Conservation (phyloP, 768 basidiomycete species). For the Leccinum truebloodii region DNA sequence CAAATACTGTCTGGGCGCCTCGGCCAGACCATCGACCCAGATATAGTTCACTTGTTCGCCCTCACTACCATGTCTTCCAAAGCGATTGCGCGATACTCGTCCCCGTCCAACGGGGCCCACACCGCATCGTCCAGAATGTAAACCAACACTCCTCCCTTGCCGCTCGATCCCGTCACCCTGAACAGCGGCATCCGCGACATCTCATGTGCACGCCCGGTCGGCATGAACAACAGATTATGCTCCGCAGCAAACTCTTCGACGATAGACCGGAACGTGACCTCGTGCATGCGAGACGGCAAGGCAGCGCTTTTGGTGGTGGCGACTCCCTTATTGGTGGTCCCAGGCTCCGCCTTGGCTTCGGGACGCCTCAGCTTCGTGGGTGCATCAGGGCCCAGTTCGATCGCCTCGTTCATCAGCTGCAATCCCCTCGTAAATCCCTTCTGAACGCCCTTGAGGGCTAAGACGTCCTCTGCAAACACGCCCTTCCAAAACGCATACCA, state of each 20-base stretch:
- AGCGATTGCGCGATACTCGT: slow-evolving; percentile 73
- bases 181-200: slow-evolving; percentile 87
- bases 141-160: slow-evolving; percentile 83
- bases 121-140: slow-evolving; percentile 94
- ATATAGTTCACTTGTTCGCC: slow-evolving; percentile 41
- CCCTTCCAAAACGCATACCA: slow-evolving; percentile 94
- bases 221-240: slow-evolving; percentile 88
- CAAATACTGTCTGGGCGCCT: too few relatives aligned
- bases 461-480: slow-evolving; percentile 70
- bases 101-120: slow-evolving; percentile 70
- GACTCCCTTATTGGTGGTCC: slow-evolving; percentile 24
- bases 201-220: slow-evolving; percentile 83
- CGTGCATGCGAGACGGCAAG: slow-evolving; percentile 56
- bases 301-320: slow-evolving; percentile 34
- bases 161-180: slow-evolving; percentile 80
- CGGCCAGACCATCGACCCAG: too few relatives aligned
- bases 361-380: slow-evolving; percentile 67
- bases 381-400: slow-evolving; percentile 81
- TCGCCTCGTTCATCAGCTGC: slow-evolving; percentile 93
- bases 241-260: slow-evolving; percentile 88
- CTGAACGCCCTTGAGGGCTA: slow-evolving; percentile 61
- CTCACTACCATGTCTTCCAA: slow-evolving; percentile 87
- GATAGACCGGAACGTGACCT: slow-evolving; percentile 84
- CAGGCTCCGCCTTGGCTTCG: slow-evolving; percentile 54
- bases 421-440: slow-evolving; percentile 86